Base-by-base conservation (phyloP, 208 protist genomes). In the Trypanosoma cruzi region DNA sequence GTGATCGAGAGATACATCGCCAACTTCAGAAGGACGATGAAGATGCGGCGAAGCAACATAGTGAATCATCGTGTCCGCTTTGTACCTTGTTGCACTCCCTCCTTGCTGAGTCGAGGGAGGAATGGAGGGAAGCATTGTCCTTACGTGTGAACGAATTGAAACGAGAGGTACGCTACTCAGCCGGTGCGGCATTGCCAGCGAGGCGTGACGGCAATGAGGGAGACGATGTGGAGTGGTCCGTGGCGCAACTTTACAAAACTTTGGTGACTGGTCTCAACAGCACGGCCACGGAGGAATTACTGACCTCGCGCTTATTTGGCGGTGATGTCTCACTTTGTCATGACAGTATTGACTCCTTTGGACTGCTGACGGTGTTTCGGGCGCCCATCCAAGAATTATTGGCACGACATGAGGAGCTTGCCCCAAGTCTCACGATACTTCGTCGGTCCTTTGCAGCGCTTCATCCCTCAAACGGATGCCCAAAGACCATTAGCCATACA, bases 221-320 rank as follows among this genome's bases (percentile, higher is more conserved):
- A 10, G 66, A 68, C 1, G 66, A 70, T 31, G 36, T 78, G 40
- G 64, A 67, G 66, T 79, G 64, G 79, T 93, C 78, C 5, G 62
- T 80, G 29, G 69, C 79, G 11, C 75, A 89, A 32, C 75, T 96
- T 36, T 89, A 86, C 53, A 68, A 80, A 34, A 76, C 73, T 40
- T 73, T 96, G n/a, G 68, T 96, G 0, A 65, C 75, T 8, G 90
- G 87, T 29, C 62, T 96, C 54, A 92, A 92, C 62, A 74, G 60
- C 55, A 44, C 29, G 6, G 32, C 24, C 14, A 83, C 78, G 3
- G 64, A 68, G 48, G 28, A 62, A 24, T n/a, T 78, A 18, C 28
- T 81, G 29, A 57, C 52, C 26, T 36, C 49, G 18, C 52, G 57
- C 2, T 37, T 81, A 18, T 60, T 76, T 52, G 54, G 36, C 29